Percentiles rank a stretch among this genome's conserved stretches.
Evolutionary conservation across 805 yeast genomes (phyloP).

Genomic region (Pichia manshurica): DNA sequence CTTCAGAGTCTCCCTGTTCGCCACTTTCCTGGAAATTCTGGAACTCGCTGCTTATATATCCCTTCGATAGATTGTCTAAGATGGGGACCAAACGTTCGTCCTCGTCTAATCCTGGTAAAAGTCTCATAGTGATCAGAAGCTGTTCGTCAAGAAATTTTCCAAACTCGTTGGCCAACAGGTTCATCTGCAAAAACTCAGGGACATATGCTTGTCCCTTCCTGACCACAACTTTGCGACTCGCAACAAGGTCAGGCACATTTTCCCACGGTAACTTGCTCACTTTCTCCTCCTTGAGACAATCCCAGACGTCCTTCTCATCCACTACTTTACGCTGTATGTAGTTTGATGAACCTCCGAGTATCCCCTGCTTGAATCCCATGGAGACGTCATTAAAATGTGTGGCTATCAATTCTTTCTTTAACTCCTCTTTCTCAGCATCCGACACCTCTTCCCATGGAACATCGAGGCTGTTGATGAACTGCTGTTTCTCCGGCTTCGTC

Average conservation of each 20-base stretch:
- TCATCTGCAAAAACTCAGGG: slow-evolving; percentile 74
- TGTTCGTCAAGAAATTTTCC: slow-evolving; percentile 44
- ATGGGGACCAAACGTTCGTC: slow-evolving; percentile 86
- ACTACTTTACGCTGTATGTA: slow-evolving; percentile 25
- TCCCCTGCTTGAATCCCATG: slow-evolving; percentile 29
- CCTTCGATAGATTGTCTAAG: slow-evolving; percentile 68
- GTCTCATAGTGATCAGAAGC: slow-evolving; percentile 63
- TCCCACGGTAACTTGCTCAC: slow-evolving; percentile 87
- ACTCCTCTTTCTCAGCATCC: slow-evolving; percentile 50
- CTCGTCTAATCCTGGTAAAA: slow-evolving; percentile 81
- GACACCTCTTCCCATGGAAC: slow-evolving; percentile 68
- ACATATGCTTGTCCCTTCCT: slow-evolving; percentile 73
- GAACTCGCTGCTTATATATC: slow-evolving; percentile 55
- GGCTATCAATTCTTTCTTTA: slow-evolving; percentile 45
- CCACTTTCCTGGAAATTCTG: slow-evolving; percentile 17
- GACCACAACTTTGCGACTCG: slow-evolving; percentile 64
- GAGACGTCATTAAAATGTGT: slow-evolving; percentile 46
- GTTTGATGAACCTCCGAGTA: slow-evolving; percentile 21
- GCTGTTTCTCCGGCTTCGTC: slow-evolving; percentile 59
- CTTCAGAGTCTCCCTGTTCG: slow-evolving; percentile 33
- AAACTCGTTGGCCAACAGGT: slow-evolving; percentile 66
- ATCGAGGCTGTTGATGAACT: slow-evolving; percentile 59
- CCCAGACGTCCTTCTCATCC: slow-evolving; percentile 47
- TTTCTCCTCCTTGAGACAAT: slow-evolving; percentile 51
- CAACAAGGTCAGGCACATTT: slow-evolving; percentile 70